A percentile compares a stretch with the other conserved stretches of the same genome.
Conservation (phyloP, 1,284 basidiomycete genomes). For the Ganoderma lucidum region DNA sequence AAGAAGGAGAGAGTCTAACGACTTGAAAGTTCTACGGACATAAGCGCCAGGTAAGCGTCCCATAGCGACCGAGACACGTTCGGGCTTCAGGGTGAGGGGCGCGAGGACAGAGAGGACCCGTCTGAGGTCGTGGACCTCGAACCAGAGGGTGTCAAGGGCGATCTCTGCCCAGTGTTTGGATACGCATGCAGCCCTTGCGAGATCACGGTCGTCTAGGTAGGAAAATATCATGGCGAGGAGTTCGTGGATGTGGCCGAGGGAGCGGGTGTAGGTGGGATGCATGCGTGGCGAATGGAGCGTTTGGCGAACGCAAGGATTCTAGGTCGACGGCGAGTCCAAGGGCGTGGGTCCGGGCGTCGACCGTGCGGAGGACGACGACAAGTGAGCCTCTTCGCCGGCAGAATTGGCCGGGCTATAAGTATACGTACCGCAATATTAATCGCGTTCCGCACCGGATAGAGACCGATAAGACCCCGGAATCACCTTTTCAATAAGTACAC, state of each 20-base stretch:
- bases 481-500: conserved; percentile 24
- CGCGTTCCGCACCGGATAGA: conserved; percentile 27
- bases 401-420: conserved; percentile 33
- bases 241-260: conserved; percentile 37
- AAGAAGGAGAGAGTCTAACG: not conserved
- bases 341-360: conserved; percentile 3
- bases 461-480: conserved; percentile 35
- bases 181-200: conserved; percentile 37
- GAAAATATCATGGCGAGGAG: conserved; percentile 39
- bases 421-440: conserved; percentile 22
- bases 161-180: conserved; percentile 40
- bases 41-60: conserved; percentile 24
- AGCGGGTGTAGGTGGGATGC: conserved; percentile 17
- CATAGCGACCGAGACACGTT: conserved; percentile 20
- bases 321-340: not conserved
- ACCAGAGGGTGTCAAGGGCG: conserved; percentile 40
- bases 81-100: conserved; percentile 43
- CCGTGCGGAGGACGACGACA: conserved; percentile 19
- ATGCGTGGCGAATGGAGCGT: conserved; percentile 13
- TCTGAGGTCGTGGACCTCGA: conserved; percentile 45
- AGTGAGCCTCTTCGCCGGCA: conserved; percentile 19
- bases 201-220: conserved; percentile 38
- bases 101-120: conserved; percentile 56
- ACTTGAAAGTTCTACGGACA: conserved; percentile 22
- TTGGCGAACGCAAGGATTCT: not conserved